Evolutionary conservation across 805 yeast genomes (phyloP), one percentile per base, ranked within the genome.

Genomic region (Candida dajiaensis): DNA sequence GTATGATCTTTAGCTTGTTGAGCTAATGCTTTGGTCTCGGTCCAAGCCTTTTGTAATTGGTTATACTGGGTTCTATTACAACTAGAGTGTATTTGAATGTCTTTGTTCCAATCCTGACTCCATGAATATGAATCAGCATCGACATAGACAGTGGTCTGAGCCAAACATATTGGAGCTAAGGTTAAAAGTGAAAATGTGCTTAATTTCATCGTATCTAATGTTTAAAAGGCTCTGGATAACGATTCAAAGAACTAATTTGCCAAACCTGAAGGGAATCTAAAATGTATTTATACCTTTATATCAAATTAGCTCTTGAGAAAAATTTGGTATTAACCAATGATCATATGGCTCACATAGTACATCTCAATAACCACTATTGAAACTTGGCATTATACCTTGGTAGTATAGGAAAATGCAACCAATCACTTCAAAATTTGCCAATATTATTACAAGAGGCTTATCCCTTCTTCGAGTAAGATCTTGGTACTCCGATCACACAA

Each of bases 1-100:
- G 71, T 57, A 45, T 70, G 68, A 28, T 58, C 59, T 52, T 59
- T 69, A 18, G 72, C 72, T 50, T 58, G 65, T 3, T 63, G 56
- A 8, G 72, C 56, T 29, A 65, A 59, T 35, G 55, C 56, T 42
- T 62, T 47, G 3, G 68, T 51, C 45, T 70, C 74, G 38, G 61
- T 48, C 48, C 69, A 64, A 6, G 56, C 68, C 26, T 47, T 39
- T 20, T 25, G 25, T 11, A 55, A 36, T 42, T 53, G 55, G 25
- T 40, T 40, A 23, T 48, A 51, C 36, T 53, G 50, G 3, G 58
- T 51, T 37, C 47, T 37, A 42, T 55, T 51, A 41, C 58, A 53
- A 5, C 56, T 52, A 2, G 52, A 21, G 40, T 54, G 58, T 16
- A 54, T 49, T 35, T 51, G 55, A 29, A 53, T 50, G 36, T 54